A percentile compares a stretch with the other conserved stretches of the same genome.
Conservation (phyloP, 2,329 filamentous ascomycete species). For the Colletotrichum eremochloae region DNA sequence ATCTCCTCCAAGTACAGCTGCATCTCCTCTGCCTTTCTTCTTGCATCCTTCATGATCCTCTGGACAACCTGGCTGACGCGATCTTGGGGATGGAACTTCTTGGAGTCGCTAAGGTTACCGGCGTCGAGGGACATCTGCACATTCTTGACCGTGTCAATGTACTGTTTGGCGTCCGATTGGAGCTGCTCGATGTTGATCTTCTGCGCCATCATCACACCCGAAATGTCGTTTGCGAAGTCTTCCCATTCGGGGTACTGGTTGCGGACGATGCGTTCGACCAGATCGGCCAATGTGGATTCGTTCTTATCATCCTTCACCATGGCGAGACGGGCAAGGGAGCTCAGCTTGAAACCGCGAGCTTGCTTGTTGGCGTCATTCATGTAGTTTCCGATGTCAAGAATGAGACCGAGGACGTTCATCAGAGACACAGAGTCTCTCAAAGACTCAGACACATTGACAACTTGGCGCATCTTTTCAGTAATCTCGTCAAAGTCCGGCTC, state of each 20-base stretch:
- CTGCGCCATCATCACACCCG: conserved; percentile 80
- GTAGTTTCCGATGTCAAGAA: conserved; percentile 98
- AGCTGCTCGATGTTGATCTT: conserved; percentile 97
- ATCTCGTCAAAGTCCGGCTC: conserved; percentile 95
- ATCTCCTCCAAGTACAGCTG: conserved; percentile 94
- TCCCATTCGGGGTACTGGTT: conserved; percentile 98
- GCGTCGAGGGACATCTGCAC: conserved; percentile 92
- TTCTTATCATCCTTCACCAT: conserved; percentile 99
- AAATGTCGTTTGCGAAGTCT: conserved; percentile 86
- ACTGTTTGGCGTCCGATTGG: conserved; percentile 86
- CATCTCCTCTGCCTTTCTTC: conserved; percentile 96
- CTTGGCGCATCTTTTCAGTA: conserved; percentile 83
- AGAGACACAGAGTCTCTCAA: conserved; percentile 91
- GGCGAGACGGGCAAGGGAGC: conserved; percentile 88
- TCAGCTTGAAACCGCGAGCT: conserved; percentile 96
- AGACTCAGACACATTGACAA: conserved; percentile 90
- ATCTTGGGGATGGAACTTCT: conserved; percentile 98
- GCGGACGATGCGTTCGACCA: conserved; percentile 95
- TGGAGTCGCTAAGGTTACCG: conserved; percentile 94
- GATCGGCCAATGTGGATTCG: conserved; percentile 93
- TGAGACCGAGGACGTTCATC: conserved; percentile 96
- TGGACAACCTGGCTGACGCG: conserved; percentile 93
- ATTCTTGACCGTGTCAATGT: conserved; percentile 95
- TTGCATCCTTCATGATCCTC: conserved; percentile 94
- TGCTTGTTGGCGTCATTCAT: conserved; percentile 99